These are phyloP conservation scores for Carex littledalei DNA, from an alignment of 176 grass and related monocot genomes.

Conservation along the genomic window DNA sequence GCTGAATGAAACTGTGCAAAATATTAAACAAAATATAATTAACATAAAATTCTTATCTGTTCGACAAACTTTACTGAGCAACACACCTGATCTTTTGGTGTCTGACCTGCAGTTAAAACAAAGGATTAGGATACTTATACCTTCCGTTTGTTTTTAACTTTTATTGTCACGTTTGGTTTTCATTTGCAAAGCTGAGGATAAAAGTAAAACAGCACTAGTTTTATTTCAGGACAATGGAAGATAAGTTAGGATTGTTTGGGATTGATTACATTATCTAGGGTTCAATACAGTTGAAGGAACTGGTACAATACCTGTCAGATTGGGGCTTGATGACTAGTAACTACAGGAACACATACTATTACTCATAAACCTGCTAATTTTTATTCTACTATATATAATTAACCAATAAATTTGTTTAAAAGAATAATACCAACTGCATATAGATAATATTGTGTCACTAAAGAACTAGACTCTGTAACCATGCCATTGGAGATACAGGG, in stretches of 20 bases:
- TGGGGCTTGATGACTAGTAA: background rate
- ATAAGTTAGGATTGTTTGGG: background rate
- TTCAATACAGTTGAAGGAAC: background rate
- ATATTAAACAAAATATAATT: background rate
- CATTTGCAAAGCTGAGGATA: background rate
- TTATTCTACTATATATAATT: background rate
- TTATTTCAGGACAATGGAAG: background rate
- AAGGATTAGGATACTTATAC: background rate
- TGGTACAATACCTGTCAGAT: background rate
- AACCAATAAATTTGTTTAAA: background rate
- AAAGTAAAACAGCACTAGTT: background rate
- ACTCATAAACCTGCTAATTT: background rate
- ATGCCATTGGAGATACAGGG: background rate
- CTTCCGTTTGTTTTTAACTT: background rate
- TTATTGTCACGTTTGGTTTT: background rate
- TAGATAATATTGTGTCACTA: background rate
- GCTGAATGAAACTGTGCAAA: conserved; percentile 74
- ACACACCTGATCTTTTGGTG: background rate
- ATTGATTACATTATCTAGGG: background rate
- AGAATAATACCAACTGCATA: background rate
- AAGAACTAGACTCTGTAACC: background rate
- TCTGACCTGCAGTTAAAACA: background rate
- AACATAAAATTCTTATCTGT: background rate
- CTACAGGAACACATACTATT: background rate
- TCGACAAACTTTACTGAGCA: background rate